Base-by-base conservation (phyloP, 2,329 filamentous ascomycete genomes). In the Phyllosticta capitalensis region DNA sequence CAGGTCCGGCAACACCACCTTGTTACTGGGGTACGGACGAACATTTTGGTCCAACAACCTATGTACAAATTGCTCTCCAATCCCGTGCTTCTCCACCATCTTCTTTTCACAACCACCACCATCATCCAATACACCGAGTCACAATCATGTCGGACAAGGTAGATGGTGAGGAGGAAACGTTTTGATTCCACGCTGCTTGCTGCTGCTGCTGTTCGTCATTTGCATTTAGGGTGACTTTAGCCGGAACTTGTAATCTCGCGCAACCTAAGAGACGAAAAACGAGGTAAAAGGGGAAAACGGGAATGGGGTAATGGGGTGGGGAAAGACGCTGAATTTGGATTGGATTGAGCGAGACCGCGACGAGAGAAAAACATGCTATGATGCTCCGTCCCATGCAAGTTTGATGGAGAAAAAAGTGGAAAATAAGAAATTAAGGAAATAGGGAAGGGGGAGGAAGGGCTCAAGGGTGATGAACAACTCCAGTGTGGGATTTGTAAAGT, bases 361-460 rank as follows among this genome's bases (percentile, higher is more conserved):
- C 58, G 58, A 59, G 51, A 54, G 53, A 52, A 59, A 59, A 59
- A 59, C 58, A 59, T 59, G 58, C 58, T 55, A 59, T 59, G 52
- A 59, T 59, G 58, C 58, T 59, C 58, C 58, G 52, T 59, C 52
- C 58, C 52, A 59, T 59, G 58, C 58, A 59, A 55, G 52, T 45
- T 45, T 24, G 55, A 55, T 51, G 20, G 33, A 58, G 20, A 26
- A 53, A 28, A 38, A 24, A 38, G 17, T 4, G 19, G 26, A 51
- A 38, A 58, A 53, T 30, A 58, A 49, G 30, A 49, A 26, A 55
- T 38, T 50, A 38, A 33, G 22, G 19, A 54, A 30, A n/a, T 19
- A n/a, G 38, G 38, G 38, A 14, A n/a, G n/a, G 38, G 38, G 38
- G 38, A n/a, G 5, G 14, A 45, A 45, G 38, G 17, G 38, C 38